phyloP scores from a whole-genome alignment of 192 early-diverging fungal species.

The Umbelopsis sp. region DNA sequence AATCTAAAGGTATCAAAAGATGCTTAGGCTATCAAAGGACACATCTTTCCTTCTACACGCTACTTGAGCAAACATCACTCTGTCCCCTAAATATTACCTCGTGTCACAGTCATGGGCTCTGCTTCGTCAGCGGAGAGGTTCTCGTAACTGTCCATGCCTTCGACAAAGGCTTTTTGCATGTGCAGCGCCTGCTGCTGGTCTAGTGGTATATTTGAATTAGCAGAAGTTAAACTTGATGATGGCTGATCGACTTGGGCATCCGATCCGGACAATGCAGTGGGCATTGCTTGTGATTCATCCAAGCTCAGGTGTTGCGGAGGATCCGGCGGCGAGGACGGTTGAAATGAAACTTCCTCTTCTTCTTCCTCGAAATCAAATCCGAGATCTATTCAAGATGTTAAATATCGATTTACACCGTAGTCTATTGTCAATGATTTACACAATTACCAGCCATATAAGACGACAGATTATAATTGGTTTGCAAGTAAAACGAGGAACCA shows the following conservation, averaged over 20 bases:
- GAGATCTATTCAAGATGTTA: background rate
- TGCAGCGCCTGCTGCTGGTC: background rate
- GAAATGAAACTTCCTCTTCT: conserved; percentile 8
- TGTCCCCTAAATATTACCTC: background rate
- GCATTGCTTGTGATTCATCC: conserved; percentile 4
- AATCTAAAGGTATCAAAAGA: background rate
- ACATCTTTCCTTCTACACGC: background rate
- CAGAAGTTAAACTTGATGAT: background rate
- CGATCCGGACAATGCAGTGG: background rate
- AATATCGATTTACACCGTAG: background rate
- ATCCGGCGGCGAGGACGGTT: conserved; percentile 12
- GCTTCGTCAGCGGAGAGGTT: background rate
- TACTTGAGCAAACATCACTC: background rate
- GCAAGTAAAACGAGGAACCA: background rate
- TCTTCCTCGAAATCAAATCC: conserved; percentile 15
- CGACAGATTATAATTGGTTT: conserved; percentile 5
- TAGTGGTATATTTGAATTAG: background rate
- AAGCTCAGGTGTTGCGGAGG: conserved; percentile 10
- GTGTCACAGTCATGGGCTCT: conserved; percentile 14
- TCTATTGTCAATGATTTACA: background rate
- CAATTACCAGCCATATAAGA: conserved; percentile 9
- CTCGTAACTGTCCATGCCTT: conserved; percentile 4
- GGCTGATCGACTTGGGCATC: background rate
- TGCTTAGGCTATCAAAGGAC: background rate
- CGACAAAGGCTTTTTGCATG: background rate